Evolutionary conservation across 129 eudicot species (phyloP).

Genomic region (Tanacetum coccineum): DNA sequence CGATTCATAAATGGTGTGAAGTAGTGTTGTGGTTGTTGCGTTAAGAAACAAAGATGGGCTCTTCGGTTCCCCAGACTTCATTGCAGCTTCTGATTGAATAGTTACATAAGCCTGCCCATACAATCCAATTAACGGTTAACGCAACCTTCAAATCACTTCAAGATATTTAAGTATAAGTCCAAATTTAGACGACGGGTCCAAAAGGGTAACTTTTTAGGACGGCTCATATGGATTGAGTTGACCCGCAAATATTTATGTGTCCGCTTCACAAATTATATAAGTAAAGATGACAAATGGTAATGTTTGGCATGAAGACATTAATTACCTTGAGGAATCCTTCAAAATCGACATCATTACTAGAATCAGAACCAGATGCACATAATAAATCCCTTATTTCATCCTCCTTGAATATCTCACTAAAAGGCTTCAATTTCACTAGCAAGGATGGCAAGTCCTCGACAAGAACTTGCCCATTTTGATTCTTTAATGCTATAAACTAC

Average conservation of each 20-base stretch:
- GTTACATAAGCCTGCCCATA: slow-evolving; percentile 61
- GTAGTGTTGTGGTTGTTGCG: slow-evolving; percentile 77
- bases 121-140: slow-evolving; percentile 24
- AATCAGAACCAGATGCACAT: slow-evolving; percentile 45
- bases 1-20: slow-evolving; percentile 73
- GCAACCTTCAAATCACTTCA: not conserved
- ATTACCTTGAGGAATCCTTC: slow-evolving; percentile 84
- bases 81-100: slow-evolving; percentile 55
- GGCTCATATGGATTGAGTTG: too few relatives aligned
- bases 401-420: slow-evolving; percentile 47
- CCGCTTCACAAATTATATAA: too few relatives aligned
- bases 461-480: slow-evolving; percentile 53
- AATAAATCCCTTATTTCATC: slow-evolving; percentile 50
- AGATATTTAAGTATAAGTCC: not conserved
- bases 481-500: slow-evolving; percentile 57
- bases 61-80: slow-evolving; percentile 50
- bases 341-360: slow-evolving; percentile 51
- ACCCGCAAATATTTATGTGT: too few relatives aligned
- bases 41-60: slow-evolving; percentile 66
- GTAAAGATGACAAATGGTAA: too few relatives aligned
- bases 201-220: not conserved
- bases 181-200: not conserved
- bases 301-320: too few relatives aligned
- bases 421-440: slow-evolving; percentile 59
- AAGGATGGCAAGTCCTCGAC: slow-evolving; percentile 64